Conservation (phyloP, 306 rosid genomes). For the Vigna reflexopilosa region DNA sequence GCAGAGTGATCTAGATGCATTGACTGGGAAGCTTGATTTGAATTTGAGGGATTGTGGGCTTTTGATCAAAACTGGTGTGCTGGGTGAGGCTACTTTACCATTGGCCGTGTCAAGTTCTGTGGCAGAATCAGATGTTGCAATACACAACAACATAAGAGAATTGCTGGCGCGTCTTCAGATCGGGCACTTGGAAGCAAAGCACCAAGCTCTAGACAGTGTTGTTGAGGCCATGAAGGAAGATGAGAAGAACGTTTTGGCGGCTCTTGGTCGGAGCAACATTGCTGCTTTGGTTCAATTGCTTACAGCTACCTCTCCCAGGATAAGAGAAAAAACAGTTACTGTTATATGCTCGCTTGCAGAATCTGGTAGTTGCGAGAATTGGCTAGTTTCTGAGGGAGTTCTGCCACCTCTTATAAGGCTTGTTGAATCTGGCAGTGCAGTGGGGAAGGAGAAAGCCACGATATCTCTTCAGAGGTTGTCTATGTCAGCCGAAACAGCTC, state of each 20-base stretch:
- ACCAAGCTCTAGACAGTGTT: slow-evolving; percentile 76
- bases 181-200: slow-evolving; percentile 84
- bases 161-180: slow-evolving; percentile 91
- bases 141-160: slow-evolving; percentile 57
- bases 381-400: slow-evolving; percentile 87
- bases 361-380: slow-evolving; percentile 67
- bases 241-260: slow-evolving; percentile 68
- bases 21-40: slow-evolving; percentile 80
- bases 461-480: slow-evolving; percentile 87
- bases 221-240: slow-evolving; percentile 87
- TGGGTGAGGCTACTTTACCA: slow-evolving; percentile 79
- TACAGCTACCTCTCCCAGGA: slow-evolving; percentile 73
- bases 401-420: slow-evolving; percentile 87
- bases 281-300: slow-evolving; percentile 84
- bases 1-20: slow-evolving; percentile 89
- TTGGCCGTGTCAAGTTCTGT: slow-evolving; percentile 50
- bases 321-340: slow-evolving; percentile 80
- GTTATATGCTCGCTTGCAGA: slow-evolving; percentile 83
- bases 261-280: slow-evolving; percentile 73
- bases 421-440: slow-evolving; percentile 77
- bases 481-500: slow-evolving; percentile 68
- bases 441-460: slow-evolving; percentile 86
- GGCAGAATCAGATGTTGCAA: slow-evolving; percentile 55
- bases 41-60: slow-evolving; percentile 84
- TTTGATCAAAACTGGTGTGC: slow-evolving; percentile 91